Base-by-base conservation (phyloP, 768 basidiomycete species). In the Naganishia onofrii region DNA sequence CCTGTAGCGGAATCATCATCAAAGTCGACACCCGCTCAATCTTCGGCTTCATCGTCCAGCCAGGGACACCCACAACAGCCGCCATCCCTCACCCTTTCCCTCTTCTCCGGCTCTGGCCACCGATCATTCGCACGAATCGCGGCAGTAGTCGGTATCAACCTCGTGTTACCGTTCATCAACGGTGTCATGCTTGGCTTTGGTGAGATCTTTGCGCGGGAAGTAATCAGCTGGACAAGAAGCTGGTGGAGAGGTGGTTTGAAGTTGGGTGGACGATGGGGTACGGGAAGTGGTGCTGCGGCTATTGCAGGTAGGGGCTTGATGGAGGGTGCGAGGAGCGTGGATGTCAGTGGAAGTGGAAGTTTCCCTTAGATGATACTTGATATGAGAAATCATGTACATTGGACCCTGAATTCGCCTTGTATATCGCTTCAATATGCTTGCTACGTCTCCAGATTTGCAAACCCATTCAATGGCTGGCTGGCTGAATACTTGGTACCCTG, bases 151-250 rank as follows among this genome's bases (percentile, higher is more conserved):
- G 80, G 80, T 32, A 81, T 81, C 70, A 81, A 81, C 68, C 66
- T 81, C 8, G 69, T 81, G 23, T 64, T 81, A 36, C 80, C 80
- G 10, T 81, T 81, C 66, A 73, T 81, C 69, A 81, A 81, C 66
- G 80, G 80, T 60, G 77, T 81, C 65, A 79, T 81, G 78, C 72
- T 81, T 42, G 80, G 80, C 23, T 81, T 81, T 67, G 80, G 80
- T 15, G 80, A 81, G 74, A 81, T 81, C 65, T 81, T 81, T 65
- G 78, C 80, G 8, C 57, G 78, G 55, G 78, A 81, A 66, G 72
- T 73, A 0, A 74, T 81, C 12, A 55, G 65, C 29, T 74, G 74
- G 19, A 75, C 75, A 13, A 69, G 70, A 52, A 36, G 74, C 9
- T 76, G 75, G 68, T 78, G 73, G 72, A 73, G 77, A 55, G 74